A percentile compares a stretch with the other conserved stretches of the same genome.
Conservation (phyloP, 768 basidiomycete species). For the Cubamyces lactineus region DNA sequence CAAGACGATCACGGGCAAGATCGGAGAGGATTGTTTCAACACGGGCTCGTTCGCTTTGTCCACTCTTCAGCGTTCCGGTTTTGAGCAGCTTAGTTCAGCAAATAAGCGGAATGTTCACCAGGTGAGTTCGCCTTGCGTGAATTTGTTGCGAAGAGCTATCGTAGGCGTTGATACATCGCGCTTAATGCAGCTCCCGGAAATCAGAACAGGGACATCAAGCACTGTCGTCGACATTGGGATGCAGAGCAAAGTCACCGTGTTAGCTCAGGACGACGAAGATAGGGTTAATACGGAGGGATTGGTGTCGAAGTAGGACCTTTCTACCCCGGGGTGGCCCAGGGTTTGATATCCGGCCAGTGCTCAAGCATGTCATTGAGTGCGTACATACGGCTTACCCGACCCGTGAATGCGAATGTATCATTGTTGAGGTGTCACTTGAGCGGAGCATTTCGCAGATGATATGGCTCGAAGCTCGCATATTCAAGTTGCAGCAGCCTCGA, state of each 20-base stretch:
- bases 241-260: neutral
- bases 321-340: too few relatives aligned
- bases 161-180: too few relatives aligned
- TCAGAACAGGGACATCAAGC: neutral
- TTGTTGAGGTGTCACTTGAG: too few relatives aligned
- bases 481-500: too few relatives aligned
- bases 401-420: too few relatives aligned
- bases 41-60: neutral
- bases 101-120: constrained; percentile 12
- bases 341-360: too few relatives aligned
- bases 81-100: neutral
- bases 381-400: too few relatives aligned
- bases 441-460: too few relatives aligned
- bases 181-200: too few relatives aligned
- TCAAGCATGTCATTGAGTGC: too few relatives aligned
- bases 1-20: constrained; percentile 1
- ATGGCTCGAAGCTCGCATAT: too few relatives aligned
- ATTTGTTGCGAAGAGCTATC: too few relatives aligned
- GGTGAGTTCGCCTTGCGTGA: neutral
- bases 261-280: neutral
- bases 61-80: neutral
- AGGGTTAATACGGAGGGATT: neutral
- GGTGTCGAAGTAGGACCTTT: neutral
- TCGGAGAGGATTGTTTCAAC: neutral
- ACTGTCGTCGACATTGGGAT: neutral